Base-by-base conservation (phyloP, 495 filamentous ascomycete species). In the Articulospora tetracladia region DNA sequence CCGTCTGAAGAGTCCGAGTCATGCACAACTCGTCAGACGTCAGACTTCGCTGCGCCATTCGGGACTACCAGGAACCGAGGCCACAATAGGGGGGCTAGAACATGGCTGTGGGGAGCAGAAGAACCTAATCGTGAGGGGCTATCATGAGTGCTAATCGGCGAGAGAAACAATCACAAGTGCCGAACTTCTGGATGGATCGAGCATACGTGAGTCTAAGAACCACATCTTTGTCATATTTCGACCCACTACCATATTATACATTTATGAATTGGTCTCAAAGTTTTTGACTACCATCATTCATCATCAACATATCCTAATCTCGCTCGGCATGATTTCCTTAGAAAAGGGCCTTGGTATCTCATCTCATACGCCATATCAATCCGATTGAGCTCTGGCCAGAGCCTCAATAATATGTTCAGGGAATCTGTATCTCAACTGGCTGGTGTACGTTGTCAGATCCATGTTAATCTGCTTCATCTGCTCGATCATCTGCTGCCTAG, bases 371-470 rank as follows among this genome's bases (percentile, higher is more conserved):
- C 7, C 25, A n/a, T 22, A 54, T 71, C 50, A 83, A 55, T 94
- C 90, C 49, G 86, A 82, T 36, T 86, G 90, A 26, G 86, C 89
- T 66, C 83, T 78, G 61, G 90, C 91, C 66, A 97, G 73, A 53
- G 83, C 87, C 76, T 96, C 92, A 73, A 91, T 91, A 34, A 96
- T 80, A 55, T 80, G 73, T 28, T 75, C 76, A 57, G 81, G 81
- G 71, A 97, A 77, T 60, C 93, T 86, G 73, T 96, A 98, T 70
- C 91, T 86, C 66, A 98, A 83, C 80, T 96, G 86, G 26, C 94
- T 93, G 15, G 93, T 93, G 76, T 97, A 98, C 32, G 95, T 86
- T 79, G 93, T 95, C 57, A 96, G 71, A 74, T 97, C 94, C 68
- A 89, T 88, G 52, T 86, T 91, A 68, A 85, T 88, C 66, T 86